These are phyloP conservation scores for Phallus indusiatus DNA, from an alignment of 768 basidiomycete genomes.

Conservation along the genomic window DNA sequence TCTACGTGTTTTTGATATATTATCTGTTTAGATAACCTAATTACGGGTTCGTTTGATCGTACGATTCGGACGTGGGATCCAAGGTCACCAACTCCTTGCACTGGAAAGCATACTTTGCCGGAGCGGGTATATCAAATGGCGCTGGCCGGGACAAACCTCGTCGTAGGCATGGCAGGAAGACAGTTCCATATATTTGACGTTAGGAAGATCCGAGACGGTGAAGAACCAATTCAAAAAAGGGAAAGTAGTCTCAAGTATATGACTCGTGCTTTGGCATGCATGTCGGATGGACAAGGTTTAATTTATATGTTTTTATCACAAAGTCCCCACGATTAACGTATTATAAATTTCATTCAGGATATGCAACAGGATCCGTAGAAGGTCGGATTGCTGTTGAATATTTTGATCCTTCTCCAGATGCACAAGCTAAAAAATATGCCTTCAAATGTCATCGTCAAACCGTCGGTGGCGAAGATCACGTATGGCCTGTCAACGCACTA, in stretches of 20 bases:
- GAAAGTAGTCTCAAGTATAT: slow-evolving; percentile 95
- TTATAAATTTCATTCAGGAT: slow-evolving; percentile 44
- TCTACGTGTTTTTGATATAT: neutral
- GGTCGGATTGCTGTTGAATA: slow-evolving; percentile 97
- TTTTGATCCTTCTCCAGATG: slow-evolving; percentile 70
- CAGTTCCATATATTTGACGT: slow-evolving; percentile 86
- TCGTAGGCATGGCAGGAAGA: slow-evolving; percentile 89
- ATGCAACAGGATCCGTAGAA: slow-evolving; percentile 88
- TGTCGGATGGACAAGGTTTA: slow-evolving; percentile 85
- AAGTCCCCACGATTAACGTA: neutral
- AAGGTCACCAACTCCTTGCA: slow-evolving; percentile 45
- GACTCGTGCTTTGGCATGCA: slow-evolving; percentile 85
- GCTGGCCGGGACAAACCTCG: slow-evolving; percentile 65
- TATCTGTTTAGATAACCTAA: slow-evolving; percentile 44
- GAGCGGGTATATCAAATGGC: slow-evolving; percentile 85
- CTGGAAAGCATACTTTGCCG: slow-evolving; percentile 57
- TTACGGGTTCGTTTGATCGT: slow-evolving; percentile 91
- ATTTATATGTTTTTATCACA: neutral
- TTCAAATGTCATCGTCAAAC: slow-evolving; percentile 95
- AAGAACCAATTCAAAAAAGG: slow-evolving; percentile 61
- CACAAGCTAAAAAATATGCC: slow-evolving; percentile 86
- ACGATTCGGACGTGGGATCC: slow-evolving; percentile 86
- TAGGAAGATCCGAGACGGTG: slow-evolving; percentile 46
- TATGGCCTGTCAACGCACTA: slow-evolving; percentile 93
- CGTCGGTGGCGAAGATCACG: slow-evolving; percentile 85